phyloP scores from a whole-genome alignment of 306 rosid species.

The Gillenia trifoliata region DNA sequence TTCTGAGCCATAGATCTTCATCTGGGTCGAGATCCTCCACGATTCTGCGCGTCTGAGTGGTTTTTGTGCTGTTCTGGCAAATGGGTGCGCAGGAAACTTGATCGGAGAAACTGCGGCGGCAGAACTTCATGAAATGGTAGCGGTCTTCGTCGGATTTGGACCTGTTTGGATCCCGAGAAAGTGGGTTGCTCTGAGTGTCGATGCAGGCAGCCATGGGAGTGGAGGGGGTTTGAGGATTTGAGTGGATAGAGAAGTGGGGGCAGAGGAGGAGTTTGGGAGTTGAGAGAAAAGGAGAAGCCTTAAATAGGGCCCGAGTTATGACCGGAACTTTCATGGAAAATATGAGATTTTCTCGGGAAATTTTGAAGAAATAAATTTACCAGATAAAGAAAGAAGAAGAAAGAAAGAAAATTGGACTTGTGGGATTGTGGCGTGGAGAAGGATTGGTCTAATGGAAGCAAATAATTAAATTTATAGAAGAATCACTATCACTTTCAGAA shows the following conservation, averaged over 20 bases:
- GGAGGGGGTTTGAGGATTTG: constrained; percentile 14
- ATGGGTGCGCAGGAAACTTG: constrained; percentile 29
- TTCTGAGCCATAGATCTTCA: constrained; percentile 43
- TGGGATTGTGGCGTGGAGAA: not conserved
- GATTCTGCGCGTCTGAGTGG: constrained; percentile 18
- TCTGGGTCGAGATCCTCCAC: constrained; percentile 18
- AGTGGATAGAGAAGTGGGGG: not conserved
- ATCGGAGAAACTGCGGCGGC: constrained; percentile 35
- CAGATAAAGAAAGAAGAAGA: not conserved
- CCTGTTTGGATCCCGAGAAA: constrained; percentile 40
- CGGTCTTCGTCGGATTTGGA: constrained; percentile 19
- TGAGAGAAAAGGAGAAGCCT: constrained; percentile 9
- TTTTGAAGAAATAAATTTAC: not conserved
- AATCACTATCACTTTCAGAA: not conserved
- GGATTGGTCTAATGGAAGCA: not conserved
- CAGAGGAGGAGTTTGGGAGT: constrained; percentile 14
- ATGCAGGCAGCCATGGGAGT: constrained; percentile 50
- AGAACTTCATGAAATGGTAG: constrained; percentile 18
- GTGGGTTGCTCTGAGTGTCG: constrained; percentile 29
- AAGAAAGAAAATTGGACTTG: not conserved
- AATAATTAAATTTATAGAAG: not conserved
- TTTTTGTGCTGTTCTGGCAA: constrained; percentile 18
- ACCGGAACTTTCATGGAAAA: constrained; percentile 19
- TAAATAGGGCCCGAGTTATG: constrained; percentile 2
- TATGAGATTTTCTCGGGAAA: constrained; percentile 9